These are phyloP conservation scores for Bacidia rubella DNA, from an alignment of 495 filamentous ascomycete species.

Conservation along the genomic window DNA sequence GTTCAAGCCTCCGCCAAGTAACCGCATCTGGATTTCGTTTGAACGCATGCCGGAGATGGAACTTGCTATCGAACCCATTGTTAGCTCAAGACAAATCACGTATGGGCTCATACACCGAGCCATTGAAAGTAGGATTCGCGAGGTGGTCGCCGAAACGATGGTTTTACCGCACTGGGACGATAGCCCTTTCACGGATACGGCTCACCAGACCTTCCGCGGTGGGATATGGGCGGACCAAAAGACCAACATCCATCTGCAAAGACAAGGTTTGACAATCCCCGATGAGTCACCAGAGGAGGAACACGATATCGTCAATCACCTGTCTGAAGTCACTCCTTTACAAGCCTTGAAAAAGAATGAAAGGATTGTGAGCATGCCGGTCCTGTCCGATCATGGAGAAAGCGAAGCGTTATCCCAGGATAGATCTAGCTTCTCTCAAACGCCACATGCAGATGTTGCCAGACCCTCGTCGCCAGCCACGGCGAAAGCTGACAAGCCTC, in stretches of 20 bases:
- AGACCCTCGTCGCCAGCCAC: not conserved
- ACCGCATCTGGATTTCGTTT: slow-evolving; percentile 89
- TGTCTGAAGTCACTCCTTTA: slow-evolving; percentile 23
- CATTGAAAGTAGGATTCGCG: slow-evolving; percentile 87
- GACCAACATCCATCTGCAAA: slow-evolving; percentile 18
- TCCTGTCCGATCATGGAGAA: slow-evolving; percentile 21
- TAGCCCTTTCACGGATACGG: slow-evolving; percentile 71
- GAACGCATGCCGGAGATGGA: slow-evolving; percentile 84
- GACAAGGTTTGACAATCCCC: slow-evolving; percentile 28
- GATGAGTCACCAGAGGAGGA: slow-evolving; percentile 46
- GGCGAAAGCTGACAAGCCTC: slow-evolving; percentile 23
- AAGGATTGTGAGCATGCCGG: slow-evolving; percentile 47
- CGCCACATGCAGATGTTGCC: slow-evolving; percentile 25
- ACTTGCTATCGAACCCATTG: slow-evolving; percentile 83
- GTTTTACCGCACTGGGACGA: slow-evolving; percentile 97
- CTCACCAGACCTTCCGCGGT: slow-evolving; percentile 62
- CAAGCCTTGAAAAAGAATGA: slow-evolving; percentile 30
- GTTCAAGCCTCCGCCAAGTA: slow-evolving; percentile 90
- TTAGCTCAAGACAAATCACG: slow-evolving; percentile 89
- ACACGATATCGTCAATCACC: slow-evolving; percentile 33
- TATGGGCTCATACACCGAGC: slow-evolving; percentile 81
- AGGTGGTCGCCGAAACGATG: slow-evolving; percentile 81
- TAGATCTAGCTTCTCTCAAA: slow-evolving; percentile 22
- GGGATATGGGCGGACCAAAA: slow-evolving; percentile 68
- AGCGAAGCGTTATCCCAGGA: not conserved